Conservation (phyloP, 2,329 filamentous ascomycete species). For the Penicillium sp. region DNA sequence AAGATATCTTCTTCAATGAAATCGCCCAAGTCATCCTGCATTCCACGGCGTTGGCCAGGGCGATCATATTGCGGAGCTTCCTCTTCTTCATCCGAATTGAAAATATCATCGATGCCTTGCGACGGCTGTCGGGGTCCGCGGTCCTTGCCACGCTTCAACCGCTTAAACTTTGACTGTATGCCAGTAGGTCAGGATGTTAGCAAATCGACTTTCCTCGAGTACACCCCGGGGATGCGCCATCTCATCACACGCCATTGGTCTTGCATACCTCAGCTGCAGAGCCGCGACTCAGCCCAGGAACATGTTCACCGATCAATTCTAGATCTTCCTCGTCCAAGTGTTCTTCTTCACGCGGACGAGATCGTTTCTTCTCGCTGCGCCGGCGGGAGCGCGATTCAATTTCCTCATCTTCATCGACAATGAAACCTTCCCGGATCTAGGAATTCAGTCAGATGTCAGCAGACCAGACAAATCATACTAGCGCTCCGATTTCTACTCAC, state of each 20-base stretch:
- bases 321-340: slow-evolving; percentile 89
- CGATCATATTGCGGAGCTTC: slow-evolving; percentile 49
- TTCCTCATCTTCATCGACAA: slow-evolving; percentile 85
- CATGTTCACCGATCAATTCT: slow-evolving; percentile 82
- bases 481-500: no score
- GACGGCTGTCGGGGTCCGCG: slow-evolving; percentile 52
- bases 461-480: no score
- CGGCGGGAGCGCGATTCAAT: slow-evolving; percentile 60
- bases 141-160: slow-evolving; percentile 83
- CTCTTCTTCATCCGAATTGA: slow-evolving; percentile 88
- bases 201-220: neutral
- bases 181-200: slow-evolving; percentile 12
- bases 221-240: neutral
- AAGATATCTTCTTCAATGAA: slow-evolving; percentile 97
- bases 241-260: neutral
- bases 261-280: slow-evolving; percentile 61
- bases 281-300: slow-evolving; percentile 63
- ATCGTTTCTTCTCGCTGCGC: slow-evolving; percentile 66
- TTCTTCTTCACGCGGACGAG: slow-evolving; percentile 73
- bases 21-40: slow-evolving; percentile 78
- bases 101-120: slow-evolving; percentile 82
- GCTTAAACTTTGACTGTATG: slow-evolving; percentile 83
- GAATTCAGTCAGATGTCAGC: slow-evolving; percentile 13
- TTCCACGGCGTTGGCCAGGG: slow-evolving; percentile 49
- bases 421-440: slow-evolving; percentile 88